phyloP scores from a whole-genome alignment of 192 early-diverging fungal genomes.

The Dissophora ornata region DNA sequence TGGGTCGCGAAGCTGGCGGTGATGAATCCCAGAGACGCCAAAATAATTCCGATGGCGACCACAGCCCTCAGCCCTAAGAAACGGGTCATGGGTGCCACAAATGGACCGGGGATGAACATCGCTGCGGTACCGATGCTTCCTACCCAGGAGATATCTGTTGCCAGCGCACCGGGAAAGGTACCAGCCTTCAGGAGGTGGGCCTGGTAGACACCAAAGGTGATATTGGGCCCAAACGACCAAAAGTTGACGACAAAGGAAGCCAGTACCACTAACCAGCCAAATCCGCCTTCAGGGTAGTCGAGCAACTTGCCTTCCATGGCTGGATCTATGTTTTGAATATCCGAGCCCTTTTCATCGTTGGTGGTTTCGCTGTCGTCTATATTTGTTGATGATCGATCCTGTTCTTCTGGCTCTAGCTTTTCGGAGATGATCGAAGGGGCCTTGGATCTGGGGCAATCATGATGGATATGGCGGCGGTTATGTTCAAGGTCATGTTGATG shows the following conservation, averaged over 20 bases:
- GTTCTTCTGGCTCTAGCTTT: not conserved
- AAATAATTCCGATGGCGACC: slow-evolving; percentile 38
- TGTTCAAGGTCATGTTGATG: not conserved
- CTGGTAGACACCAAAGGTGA: slow-evolving; percentile 49
- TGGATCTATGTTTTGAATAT: not conserved
- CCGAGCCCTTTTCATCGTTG: not conserved
- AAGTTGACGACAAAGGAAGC: slow-evolving; percentile 57
- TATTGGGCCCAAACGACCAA: slow-evolving; percentile 37
- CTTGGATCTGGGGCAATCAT: slow-evolving; percentile 10
- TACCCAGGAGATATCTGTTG: slow-evolving; percentile 41
- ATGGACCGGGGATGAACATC: slow-evolving; percentile 58
- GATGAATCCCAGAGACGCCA: slow-evolving; percentile 66
- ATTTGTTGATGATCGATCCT: slow-evolving; percentile 1
- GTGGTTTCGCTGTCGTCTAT: not conserved
- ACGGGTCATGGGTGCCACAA: slow-evolving; percentile 46
- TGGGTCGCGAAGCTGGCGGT: slow-evolving; percentile 71
- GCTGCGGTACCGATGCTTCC: slow-evolving; percentile 60
- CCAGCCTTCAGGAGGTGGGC: slow-evolving; percentile 12
- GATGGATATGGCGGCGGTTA: not conserved
- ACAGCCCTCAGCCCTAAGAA: slow-evolving; percentile 37
- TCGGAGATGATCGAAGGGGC: slow-evolving; percentile 18
- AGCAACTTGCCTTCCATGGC: slow-evolving; percentile 23
- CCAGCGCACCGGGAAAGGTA: slow-evolving; percentile 28
- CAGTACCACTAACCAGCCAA: slow-evolving; percentile 59
- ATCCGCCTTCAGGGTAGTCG: slow-evolving; percentile 58